Conservation (phyloP, 2,329 filamentous ascomycete genomes). For the Ascochyta pisi region DNA sequence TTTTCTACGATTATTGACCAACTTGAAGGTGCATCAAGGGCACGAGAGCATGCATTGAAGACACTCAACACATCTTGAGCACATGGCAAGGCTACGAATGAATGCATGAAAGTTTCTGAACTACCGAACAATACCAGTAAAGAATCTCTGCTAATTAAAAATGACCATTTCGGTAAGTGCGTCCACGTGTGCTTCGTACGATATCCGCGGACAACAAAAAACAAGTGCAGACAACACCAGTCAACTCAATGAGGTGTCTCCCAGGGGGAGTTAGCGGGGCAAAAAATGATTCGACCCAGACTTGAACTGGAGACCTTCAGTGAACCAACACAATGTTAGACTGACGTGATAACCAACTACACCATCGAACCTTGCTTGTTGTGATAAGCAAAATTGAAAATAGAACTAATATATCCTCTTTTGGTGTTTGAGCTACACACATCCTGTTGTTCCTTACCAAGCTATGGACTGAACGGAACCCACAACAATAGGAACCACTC, state of each 20-base stretch:
- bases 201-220: too few relatives aligned
- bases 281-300: conserved; percentile 21
- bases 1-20: background rate
- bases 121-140: too few relatives aligned
- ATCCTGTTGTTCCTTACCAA: too few relatives aligned
- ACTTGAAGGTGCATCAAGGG: background rate
- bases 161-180: too few relatives aligned
- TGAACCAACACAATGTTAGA: conserved; percentile 46
- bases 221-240: too few relatives aligned
- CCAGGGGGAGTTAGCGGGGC: too few relatives aligned
- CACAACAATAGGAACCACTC: too few relatives aligned
- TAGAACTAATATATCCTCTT: background rate
- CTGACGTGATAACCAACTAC: conserved; percentile 57
- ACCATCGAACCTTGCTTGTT: conserved; percentile 35
- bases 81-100: background rate
- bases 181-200: too few relatives aligned
- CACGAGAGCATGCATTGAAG: background rate
- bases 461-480: too few relatives aligned
- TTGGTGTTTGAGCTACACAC: too few relatives aligned
- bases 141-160: too few relatives aligned
- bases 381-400: background rate
- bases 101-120: background rate
- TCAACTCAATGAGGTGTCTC: too few relatives aligned
- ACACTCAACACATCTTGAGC: background rate
- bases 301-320: conserved; percentile 23